Evolutionary conservation across 192 early-diverging fungal genomes (phyloP).

Genomic region (Podila minutissima): DNA sequence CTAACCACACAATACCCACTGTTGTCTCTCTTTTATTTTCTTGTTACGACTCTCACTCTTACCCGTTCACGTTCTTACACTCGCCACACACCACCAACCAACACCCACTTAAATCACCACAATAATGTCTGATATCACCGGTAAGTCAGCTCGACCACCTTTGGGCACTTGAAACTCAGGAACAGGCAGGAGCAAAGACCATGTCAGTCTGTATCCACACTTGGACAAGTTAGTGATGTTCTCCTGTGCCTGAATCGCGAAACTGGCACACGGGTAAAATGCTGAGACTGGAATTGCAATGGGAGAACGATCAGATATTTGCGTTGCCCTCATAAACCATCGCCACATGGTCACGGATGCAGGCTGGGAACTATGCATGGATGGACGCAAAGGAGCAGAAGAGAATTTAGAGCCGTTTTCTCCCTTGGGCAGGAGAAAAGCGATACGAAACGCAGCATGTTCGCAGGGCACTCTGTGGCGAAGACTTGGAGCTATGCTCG

Average conservation of each 20-base stretch:
- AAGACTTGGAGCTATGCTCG: background rate
- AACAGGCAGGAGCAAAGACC: background rate
- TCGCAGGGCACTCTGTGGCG: background rate
- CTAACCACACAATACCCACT: background rate
- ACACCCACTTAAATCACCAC: too few species aligned
- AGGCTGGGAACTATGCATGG: too few species aligned
- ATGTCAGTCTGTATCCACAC: background rate
- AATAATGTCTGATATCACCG: constrained; percentile 41
- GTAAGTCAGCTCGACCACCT: constrained; percentile 14
- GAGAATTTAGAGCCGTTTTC: too few species aligned
- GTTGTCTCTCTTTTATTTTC: background rate
- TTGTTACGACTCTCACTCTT: constrained; percentile 9
- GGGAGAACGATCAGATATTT: too few species aligned
- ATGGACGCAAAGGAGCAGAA: too few species aligned
- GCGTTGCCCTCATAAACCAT: too few species aligned
- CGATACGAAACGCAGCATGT: background rate
- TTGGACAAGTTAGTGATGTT: too few species aligned
- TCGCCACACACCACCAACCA: background rate
- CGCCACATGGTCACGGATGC: too few species aligned
- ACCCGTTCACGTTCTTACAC: background rate
- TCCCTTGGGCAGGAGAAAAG: too few species aligned
- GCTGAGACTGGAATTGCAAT: too few species aligned
- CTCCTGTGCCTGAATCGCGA: too few species aligned
- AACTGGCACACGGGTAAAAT: too few species aligned
- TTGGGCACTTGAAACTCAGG: background rate